Evolutionary conservation across 1,139 yeast species (phyloP), one percentile per base, ranked within the genome.

Genomic region (Spencermartinsiella ligniputridi): DNA sequence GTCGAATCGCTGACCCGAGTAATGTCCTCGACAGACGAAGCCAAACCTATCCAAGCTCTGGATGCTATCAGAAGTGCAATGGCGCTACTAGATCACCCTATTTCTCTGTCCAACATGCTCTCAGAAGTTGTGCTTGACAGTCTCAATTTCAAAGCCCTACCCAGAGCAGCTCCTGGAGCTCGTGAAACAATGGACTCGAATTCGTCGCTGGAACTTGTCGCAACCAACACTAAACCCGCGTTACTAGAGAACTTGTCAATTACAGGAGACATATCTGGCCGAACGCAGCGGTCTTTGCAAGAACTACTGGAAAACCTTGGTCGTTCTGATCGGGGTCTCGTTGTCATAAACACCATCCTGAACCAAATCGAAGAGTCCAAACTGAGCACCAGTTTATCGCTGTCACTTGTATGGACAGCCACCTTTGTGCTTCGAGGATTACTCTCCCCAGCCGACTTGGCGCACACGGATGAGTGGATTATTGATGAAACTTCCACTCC

Each of bases 1-100:
- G 48, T 66, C 8, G 58, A 54, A 5, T 47, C 60, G 2, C 50
- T 69, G 18, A 62, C 67, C 2, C 54, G 61, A 4, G 46, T 54
- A 1, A 47, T 64, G n/a, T 38, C 49, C 1, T 47, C 56, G 17
- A 60, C 57, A 20, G 66, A 64, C 42, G 66, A 60, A 13, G 38
- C 47, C 6, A 41, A 46, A 13, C 54, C 62, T 5, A 32, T 48
- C 4, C 20, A 44, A 4, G 40, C 55, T 2, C 21, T 61, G 12
- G 35, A 45, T 15, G 53, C 56, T 3, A 48, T 55, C 25, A 42
- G 41, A 15, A 34, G 47, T 11, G 49, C 52, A 3, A 29, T 58
- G 8, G 50, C 44, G 17, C 35, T 54, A 9, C 45, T 60, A 22
- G 35, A 43, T 11, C 46, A 40, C 20, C 27, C 40, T 13, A 9